Conservation (phyloP, 1,139 yeast genomes). For the Blastobotrys persicus region DNA sequence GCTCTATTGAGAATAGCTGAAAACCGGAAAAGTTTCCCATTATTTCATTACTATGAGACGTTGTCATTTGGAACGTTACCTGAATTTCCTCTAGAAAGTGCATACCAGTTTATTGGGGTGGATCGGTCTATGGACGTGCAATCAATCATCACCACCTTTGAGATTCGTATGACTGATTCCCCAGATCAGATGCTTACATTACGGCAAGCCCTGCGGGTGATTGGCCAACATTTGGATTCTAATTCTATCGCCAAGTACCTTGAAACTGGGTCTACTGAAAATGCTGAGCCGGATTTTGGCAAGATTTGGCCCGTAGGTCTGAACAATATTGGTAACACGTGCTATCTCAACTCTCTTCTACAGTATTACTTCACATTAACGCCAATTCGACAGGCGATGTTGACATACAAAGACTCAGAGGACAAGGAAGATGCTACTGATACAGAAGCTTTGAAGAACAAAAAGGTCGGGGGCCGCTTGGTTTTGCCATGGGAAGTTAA, state of each 20-base stretch:
- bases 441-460: constrained; percentile 28
- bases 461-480: constrained; percentile 78
- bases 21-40: constrained; percentile 45
- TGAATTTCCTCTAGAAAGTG: constrained; percentile 51
- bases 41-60: constrained; percentile 34
- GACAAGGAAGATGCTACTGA: constrained; percentile 29
- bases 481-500: constrained; percentile 72
- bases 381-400: constrained; percentile 69
- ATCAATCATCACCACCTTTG: constrained; percentile 32
- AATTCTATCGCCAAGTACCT: constrained; percentile 28
- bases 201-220: constrained; percentile 36
- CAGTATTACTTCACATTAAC: constrained; percentile 86
- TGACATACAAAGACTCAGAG: constrained; percentile 47
- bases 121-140: constrained; percentile 30
- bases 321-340: constrained; percentile 92
- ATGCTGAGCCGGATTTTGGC: constrained; percentile 18
- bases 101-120: constrained; percentile 50
- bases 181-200: constrained; percentile 33
- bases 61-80: constrained; percentile 20
- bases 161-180: constrained; percentile 34
- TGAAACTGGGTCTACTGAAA: constrained; percentile 26
- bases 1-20: constrained; percentile 62
- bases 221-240: constrained; percentile 34
- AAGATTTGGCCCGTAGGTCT: constrained; percentile 72
- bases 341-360: constrained; percentile 83